Evolutionary conservation across 2,329 filamentous ascomycete genomes (phyloP).

Genomic region (Paraconiothyrium sp.): DNA sequence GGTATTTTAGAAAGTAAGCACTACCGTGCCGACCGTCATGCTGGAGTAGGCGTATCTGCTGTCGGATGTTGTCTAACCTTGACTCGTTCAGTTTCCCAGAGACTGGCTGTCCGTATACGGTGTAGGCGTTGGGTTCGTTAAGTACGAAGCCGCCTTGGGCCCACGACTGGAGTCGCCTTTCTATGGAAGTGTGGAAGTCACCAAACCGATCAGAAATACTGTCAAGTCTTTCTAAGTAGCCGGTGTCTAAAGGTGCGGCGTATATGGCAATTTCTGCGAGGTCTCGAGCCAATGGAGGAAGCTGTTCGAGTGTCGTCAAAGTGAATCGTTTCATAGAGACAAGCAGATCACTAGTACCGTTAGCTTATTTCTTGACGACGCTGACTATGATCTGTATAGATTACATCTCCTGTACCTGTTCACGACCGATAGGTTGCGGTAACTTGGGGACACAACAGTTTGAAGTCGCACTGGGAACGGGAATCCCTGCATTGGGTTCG

Average conservation of each 20-base stretch:
- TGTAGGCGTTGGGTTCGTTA: not conserved
- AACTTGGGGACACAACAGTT: not conserved
- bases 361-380: not conserved
- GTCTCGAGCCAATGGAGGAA: not conserved
- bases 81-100: not conserved
- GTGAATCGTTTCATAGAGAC: not conserved
- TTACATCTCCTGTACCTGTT: no score
- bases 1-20: constrained; percentile 1
- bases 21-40: constrained; percentile 2
- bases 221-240: not conserved
- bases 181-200: not conserved
- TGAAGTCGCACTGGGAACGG: no score
- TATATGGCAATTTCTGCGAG: not conserved
- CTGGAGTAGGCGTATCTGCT: not conserved
- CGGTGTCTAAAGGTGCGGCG: no score
- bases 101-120: not conserved
- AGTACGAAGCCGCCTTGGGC: not conserved
- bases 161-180: not conserved
- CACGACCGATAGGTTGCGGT: not conserved
- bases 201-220: not conserved
- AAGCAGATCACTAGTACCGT: not conserved
- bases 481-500: no score
- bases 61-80: not conserved
- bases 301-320: not conserved
- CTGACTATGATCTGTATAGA: no score